Evolutionary conservation across 2,329 filamentous ascomycete genomes (phyloP), one percentile per base, ranked within the genome.

Genomic region (Diaporthe helianthi): DNA sequence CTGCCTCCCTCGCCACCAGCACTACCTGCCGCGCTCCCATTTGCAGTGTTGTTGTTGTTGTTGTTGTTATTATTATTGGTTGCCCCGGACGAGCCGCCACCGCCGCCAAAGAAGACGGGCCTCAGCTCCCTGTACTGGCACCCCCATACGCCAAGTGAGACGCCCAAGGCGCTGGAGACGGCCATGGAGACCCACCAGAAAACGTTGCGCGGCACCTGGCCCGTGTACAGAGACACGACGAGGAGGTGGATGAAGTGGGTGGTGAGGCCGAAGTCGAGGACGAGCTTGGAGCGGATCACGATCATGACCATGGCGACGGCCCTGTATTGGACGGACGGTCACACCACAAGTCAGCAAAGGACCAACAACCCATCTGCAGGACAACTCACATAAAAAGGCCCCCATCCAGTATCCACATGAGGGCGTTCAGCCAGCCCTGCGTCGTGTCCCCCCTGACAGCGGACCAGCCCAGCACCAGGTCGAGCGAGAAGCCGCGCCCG

Each of bases 251-350:
- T 71, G 46, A 70, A 70, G 74, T 81, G 78, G 22, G 98, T 87
- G 2, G 95, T 97, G 29, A 98, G 83, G 38, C 93, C 93, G 79
- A 98, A 99, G 81, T 99, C 96, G 74, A 93, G 93, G 63, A 98
- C 92, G 71, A 98, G 91, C 80, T 98, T 98, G 58, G 92, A 96
- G 72, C 96, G 93, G 24, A 91, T 90, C 74, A 99, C 89, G 69
- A 98, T 84, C 66, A 95, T 82, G 63, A 97, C 89, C 69, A 98
- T 91, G 51, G 93, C 92, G 69, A 97, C 89, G 51, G 93, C 89
- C 78, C 95, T 98, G 76, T 70, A 24, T 29, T n/a, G n/a, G n/a
- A n/a, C n/a, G 33, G 26, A 3, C 5, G 26, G 36, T 17, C 24
- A 26, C 10, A 19, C n/a, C 17, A 36, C 17, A 36, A 19, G 44